These are phyloP conservation scores for Vitis rotundifolia DNA, from an alignment of 164 flowering plant genomes.

Conservation along the genomic window DNA sequence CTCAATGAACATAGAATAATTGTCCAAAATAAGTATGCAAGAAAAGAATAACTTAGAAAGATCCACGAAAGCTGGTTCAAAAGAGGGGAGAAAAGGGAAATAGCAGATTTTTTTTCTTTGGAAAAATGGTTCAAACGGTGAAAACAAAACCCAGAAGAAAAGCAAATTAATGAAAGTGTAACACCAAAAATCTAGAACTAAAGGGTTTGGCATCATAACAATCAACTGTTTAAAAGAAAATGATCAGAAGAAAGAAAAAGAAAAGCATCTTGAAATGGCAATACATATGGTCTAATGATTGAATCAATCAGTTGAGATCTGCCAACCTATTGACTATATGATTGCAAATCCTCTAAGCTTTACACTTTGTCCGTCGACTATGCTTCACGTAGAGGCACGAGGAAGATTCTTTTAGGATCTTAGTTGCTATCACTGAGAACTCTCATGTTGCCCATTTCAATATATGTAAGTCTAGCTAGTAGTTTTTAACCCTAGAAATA, in stretches of 20 bases:
- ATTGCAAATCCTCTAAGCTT: no score
- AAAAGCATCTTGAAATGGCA: not conserved
- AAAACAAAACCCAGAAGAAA: not conserved
- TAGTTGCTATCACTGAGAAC: no score
- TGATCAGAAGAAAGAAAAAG: constrained; percentile 1
- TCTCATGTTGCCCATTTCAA: no score
- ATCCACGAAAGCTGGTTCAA: not conserved
- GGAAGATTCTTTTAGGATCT: no score
- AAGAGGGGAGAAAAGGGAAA: not conserved
- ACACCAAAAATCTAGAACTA: constrained; percentile 7
- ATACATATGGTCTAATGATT: no score
- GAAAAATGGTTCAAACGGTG: no score
- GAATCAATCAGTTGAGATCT: not conserved
- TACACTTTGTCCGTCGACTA: no score
- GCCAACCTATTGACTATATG: not conserved
- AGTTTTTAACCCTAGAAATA: no score
- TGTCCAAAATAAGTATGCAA: not conserved
- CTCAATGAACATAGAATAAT: not conserved
- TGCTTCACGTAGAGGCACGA: no score
- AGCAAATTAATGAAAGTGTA: not conserved
- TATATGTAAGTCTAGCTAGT: no score
- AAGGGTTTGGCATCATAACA: constrained; percentile 14
- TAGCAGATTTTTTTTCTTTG: no score
- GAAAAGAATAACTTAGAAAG: constrained; percentile 6
- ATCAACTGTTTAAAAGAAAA: constrained; percentile 1